These are phyloP conservation scores for Cytospora schulzeri DNA, from an alignment of 2,329 filamentous ascomycete species.

Conservation along the genomic window DNA sequence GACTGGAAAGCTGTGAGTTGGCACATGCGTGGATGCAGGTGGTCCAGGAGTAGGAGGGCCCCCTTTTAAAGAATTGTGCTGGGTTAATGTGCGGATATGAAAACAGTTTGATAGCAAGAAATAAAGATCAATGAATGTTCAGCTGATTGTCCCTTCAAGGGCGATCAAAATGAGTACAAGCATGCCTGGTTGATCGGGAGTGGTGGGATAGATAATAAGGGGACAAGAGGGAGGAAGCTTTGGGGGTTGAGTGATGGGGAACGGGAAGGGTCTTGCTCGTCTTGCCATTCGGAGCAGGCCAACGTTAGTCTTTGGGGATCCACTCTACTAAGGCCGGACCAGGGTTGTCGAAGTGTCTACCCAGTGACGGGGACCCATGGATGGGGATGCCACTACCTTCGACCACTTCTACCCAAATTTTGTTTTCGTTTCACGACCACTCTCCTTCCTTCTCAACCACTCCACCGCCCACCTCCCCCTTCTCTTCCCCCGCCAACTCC, in stretches of 20 bases:
- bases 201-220: conserved; percentile 36
- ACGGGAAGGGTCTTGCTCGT: conserved; percentile 31
- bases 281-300: conserved; percentile 20
- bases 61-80: conserved; percentile 1
- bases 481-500: conserved; percentile 15
- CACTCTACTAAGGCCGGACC: background rate
- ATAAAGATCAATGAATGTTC: conserved; percentile 34
- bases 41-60: conserved; percentile 19
- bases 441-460: conserved; percentile 24
- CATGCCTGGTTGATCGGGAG: conserved; percentile 50
- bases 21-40: conserved; percentile 24
- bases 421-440: conserved; percentile 29
- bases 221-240: conserved; percentile 39
- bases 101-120: conserved; percentile 5
- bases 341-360: conserved; percentile 2
- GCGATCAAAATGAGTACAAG: conserved; percentile 68
- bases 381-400: conserved; percentile 7
- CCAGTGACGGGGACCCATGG: conserved; percentile 4
- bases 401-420: conserved; percentile 26
- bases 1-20: conserved; percentile 14
- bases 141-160: conserved; percentile 41
- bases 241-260: conserved; percentile 30
- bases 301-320: conserved; percentile 18
- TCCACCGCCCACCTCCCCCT: conserved; percentile 15
- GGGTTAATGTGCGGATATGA: conserved; percentile 13